phyloP scores from a whole-genome alignment of 768 basidiomycete species.

The Leccinum ochraceum region DNA sequence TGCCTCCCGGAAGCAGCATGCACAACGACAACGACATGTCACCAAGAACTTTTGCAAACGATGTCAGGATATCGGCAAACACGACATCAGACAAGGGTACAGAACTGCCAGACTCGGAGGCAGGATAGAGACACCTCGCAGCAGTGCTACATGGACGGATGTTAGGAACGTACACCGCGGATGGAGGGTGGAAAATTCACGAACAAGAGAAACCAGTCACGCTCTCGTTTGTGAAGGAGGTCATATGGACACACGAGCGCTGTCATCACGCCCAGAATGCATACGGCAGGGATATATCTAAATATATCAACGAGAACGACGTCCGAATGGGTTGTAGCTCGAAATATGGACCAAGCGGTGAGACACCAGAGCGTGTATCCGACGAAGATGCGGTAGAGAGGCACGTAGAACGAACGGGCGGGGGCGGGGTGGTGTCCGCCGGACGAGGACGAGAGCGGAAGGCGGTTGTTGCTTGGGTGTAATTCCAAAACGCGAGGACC shows the following conservation, averaged over 20 bases:
- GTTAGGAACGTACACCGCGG: neutral
- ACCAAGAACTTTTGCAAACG: slow-evolving; percentile 94
- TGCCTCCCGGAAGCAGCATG: slow-evolving; percentile 86
- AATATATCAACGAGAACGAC: slow-evolving; percentile 65
- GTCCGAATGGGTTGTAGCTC: slow-evolving; percentile 58
- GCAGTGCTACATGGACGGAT: slow-evolving; percentile 52
- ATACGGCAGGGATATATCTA: slow-evolving; percentile 74
- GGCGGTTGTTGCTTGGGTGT: slow-evolving; percentile 10
- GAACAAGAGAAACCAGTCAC: slow-evolving; percentile 78
- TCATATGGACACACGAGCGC: slow-evolving; percentile 69
- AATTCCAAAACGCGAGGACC: slow-evolving; percentile 70
- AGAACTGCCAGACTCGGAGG: slow-evolving; percentile 44
- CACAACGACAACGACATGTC: slow-evolving; percentile 88
- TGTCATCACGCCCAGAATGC: slow-evolving; percentile 56
- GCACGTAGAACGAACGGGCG: slow-evolving; percentile 46
- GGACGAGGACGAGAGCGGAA: slow-evolving; percentile 25
- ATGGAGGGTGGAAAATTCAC: slow-evolving; percentile 31
- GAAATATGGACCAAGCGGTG: slow-evolving; percentile 69
- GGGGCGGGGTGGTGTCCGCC: slow-evolving; percentile 25
- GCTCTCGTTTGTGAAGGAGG: slow-evolving; percentile 65
- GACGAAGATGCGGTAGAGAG: slow-evolving; percentile 68
- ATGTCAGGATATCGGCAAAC: slow-evolving; percentile 94
- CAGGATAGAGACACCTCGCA: slow-evolving; percentile 72
- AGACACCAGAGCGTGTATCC: slow-evolving; percentile 63
- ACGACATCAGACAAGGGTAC: slow-evolving; percentile 91